These are phyloP conservation scores for Macaranga tanarius DNA, from an alignment of 441 rosid species.

Conservation along the genomic window DNA sequence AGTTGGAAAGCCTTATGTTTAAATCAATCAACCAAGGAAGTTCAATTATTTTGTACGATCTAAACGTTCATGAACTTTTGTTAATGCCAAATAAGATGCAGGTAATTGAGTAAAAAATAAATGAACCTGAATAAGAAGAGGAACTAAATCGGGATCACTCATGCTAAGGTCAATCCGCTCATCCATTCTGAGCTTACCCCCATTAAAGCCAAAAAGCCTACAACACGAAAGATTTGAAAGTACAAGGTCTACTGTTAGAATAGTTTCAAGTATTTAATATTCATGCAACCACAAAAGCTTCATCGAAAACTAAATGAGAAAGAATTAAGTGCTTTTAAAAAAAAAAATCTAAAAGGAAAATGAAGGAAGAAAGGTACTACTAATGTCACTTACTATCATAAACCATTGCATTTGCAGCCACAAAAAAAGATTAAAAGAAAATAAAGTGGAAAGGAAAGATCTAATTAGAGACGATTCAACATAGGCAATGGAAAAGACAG, in stretches of 20 bases:
- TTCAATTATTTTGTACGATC: neutral
- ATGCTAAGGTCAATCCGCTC: constrained; percentile 92
- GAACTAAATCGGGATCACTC: constrained; percentile 96
- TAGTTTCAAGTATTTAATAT: neutral
- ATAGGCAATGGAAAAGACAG: neutral
- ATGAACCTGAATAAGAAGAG: constrained; percentile 85
- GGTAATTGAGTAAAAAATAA: constrained; percentile 16
- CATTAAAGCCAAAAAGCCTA: constrained; percentile 85
- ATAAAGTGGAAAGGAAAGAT: neutral
- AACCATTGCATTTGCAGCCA: neutral
- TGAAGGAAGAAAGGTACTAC: neutral
- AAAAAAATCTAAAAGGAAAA: neutral
- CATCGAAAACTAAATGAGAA: neutral
- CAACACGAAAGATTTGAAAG: constrained; percentile 14
- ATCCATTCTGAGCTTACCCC: constrained; percentile 92
- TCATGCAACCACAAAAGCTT: neutral
- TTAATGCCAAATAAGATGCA: constrained; percentile 15
- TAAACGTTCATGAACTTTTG: constrained; percentile 18
- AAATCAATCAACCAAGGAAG: neutral
- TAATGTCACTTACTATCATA: neutral
- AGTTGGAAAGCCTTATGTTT: neutral
- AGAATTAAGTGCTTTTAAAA: neutral
- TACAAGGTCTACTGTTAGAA: neutral
- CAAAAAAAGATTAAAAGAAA: neutral
- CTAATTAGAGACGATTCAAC: neutral